A percentile compares a stretch with the other conserved stretches of the same genome.
These are phyloP conservation scores for Leptographium galeiforme DNA, from an alignment of 2,329 filamentous ascomycete species.

Conservation along the genomic window DNA sequence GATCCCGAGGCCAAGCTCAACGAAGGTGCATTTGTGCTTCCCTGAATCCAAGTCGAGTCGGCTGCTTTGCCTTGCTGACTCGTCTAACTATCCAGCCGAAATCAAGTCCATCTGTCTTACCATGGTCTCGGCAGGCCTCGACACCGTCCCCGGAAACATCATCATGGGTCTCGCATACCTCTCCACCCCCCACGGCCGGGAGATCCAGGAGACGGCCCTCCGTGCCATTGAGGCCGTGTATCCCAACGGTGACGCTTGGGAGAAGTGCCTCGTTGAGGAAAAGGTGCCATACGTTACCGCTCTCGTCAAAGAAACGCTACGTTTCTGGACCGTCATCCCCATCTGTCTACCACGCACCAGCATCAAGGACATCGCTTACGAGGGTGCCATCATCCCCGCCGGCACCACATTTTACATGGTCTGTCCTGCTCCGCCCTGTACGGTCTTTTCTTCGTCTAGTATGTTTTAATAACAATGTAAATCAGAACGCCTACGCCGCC, in stretches of 20 bases:
- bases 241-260: constrained; percentile 60
- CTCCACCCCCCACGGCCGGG: constrained; percentile 49
- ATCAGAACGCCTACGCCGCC: constrained; percentile 54
- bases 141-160: constrained; percentile 67
- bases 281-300: constrained; percentile 67
- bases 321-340: constrained; percentile 69
- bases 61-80: no score
- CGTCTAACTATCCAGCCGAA: constrained; percentile 20
- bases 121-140: constrained; percentile 70
- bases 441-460: not conserved
- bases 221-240: constrained; percentile 58
- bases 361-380: constrained; percentile 58
- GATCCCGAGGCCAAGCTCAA: constrained; percentile 11
- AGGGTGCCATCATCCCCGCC: constrained; percentile 53
- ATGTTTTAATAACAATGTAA: no score
- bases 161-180: constrained; percentile 71
- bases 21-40: not conserved
- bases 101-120: constrained; percentile 62
- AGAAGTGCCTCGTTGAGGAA: constrained; percentile 57
- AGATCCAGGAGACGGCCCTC: constrained; percentile 55
- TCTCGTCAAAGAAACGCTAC: constrained; percentile 62
- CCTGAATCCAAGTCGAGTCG: no score
- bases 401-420: constrained; percentile 66
- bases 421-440: not conserved
- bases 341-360: constrained; percentile 61